These are phyloP conservation scores for Crithidia brevicula DNA, from an alignment of 208 protist genomes.

Conservation along the genomic window DNA sequence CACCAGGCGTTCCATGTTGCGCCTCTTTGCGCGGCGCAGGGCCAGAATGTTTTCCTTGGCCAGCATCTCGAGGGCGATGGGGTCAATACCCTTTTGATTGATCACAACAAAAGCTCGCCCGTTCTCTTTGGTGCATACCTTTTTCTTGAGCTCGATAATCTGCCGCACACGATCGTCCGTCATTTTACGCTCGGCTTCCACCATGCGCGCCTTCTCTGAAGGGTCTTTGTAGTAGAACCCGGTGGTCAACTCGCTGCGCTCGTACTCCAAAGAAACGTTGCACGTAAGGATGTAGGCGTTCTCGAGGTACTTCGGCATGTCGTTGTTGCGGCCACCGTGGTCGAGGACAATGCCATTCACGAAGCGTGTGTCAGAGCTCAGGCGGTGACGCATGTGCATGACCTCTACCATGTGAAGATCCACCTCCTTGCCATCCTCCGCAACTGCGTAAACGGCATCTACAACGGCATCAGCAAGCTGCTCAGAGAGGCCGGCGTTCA, in stretches of 20 bases:
- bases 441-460: slow-evolving; percentile 95
- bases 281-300: slow-evolving; percentile 99
- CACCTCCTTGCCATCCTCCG: slow-evolving; percentile 70
- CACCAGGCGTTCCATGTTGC: slow-evolving; percentile 99
- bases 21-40: slow-evolving; percentile 98
- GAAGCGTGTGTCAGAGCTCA: slow-evolving; percentile 96
- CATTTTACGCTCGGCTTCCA: slow-evolving; percentile 96
- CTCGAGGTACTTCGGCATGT: slow-evolving; percentile 97
- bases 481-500: slow-evolving; percentile 71
- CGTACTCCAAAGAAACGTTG: slow-evolving; percentile 99
- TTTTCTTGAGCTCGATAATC: slow-evolving; percentile 99
- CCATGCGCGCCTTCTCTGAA: slow-evolving; percentile 97
- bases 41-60: slow-evolving; percentile 99
- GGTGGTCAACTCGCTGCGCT: slow-evolving; percentile 99
- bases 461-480: slow-evolving; percentile 95
- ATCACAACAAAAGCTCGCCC: slow-evolving; percentile 98
- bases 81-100: slow-evolving; percentile 99
- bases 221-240: slow-evolving; percentile 98
- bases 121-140: slow-evolving; percentile 94
- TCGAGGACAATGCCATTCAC: slow-evolving; percentile 99
- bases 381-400: slow-evolving; percentile 99
- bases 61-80: slow-evolving; percentile 99
- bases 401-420: slow-evolving; percentile 99
- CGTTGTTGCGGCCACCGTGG: slow-evolving; percentile 99
- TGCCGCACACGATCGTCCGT: slow-evolving; percentile 97